Base-by-base conservation (phyloP, 176 grass and related monocot species). In the Carex kokanica region DNA sequence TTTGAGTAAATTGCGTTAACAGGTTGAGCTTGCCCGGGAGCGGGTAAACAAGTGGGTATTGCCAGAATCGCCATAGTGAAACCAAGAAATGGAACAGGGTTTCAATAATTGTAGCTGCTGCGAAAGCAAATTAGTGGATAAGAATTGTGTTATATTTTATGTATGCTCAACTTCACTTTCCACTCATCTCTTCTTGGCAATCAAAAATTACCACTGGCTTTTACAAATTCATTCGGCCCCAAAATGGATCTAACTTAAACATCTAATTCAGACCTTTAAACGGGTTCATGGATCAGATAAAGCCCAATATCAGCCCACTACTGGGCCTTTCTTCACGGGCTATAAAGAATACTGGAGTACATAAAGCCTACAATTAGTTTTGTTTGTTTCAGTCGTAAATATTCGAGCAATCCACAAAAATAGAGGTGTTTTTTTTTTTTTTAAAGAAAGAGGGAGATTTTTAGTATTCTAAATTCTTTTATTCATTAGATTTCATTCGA, bases 21-120 rank as follows among this genome's bases (percentile, higher is more conserved):
- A 56, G 49, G 74, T 78, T 58, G 74, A 49, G 74, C 47, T 78
- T 52, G 74, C 74, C 54, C 10, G 74, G 18, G 49, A 51, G 18
- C 74, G 74, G 25, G 47, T 78, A 17, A 17, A 78, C 54, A 55
- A 59, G 74, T 78, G 74, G 74, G 58, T 78, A 18, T 56, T 78
- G 11, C 52, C 74, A 58, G 74, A 78, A 59, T 54, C 51, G 34
- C 74, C 74, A 27, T 14, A 75, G 9, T 60, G 29, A 61, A 80
- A 18, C 12, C 13, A 17, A 25, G 25, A 47, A 78, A 16, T 47
- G 7, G 66, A 41, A 70, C 34, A 31, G 13, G 21, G 15, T 18
- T 70, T 8, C 5, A 36, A 70, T 70, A 40, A 6, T 7, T 36
- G 7, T 69, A 40, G 34, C 41, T n/a, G n/a, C n/a, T 70, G 3